A percentile compares a stretch with the other conserved stretches of the same genome.
These are phyloP conservation scores for Daldinia concentrica DNA, from an alignment of 495 filamentous ascomycete genomes.

Conservation along the genomic window DNA sequence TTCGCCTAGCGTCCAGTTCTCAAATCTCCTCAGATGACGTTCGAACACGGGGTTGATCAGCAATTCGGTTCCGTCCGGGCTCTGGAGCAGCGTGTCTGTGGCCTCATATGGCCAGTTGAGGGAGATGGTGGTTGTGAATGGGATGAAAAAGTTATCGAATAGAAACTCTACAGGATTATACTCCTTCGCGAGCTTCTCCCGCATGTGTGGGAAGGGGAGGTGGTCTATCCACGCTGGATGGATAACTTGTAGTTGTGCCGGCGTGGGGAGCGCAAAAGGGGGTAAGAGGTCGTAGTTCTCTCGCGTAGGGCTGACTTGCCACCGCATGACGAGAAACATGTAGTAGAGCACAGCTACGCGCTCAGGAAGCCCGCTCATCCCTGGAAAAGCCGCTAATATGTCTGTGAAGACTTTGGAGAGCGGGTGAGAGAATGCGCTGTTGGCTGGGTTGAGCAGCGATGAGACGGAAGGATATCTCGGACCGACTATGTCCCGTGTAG, in stretches of 20 bases:
- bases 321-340: conserved; percentile 87
- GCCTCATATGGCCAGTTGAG: conserved; percentile 83
- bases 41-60: conserved; percentile 85
- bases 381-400: conserved; percentile 78
- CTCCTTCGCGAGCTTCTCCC: conserved; percentile 64
- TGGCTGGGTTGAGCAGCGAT: conserved; percentile 74
- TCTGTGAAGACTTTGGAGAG: conserved; percentile 85
- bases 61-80: conserved; percentile 65
- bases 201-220: conserved; percentile 77
- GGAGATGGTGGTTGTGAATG: conserved; percentile 74
- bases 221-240: conserved; percentile 85
- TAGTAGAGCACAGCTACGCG: conserved; percentile 79
- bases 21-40: conserved; percentile 69
- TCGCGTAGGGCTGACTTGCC: conserved; percentile 76
- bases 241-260: conserved; percentile 65
- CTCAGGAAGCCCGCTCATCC: conserved; percentile 73
- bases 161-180: conserved; percentile 57
- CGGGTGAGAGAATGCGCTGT: conserved; percentile 69
- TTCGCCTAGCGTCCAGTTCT: conserved; percentile 81
- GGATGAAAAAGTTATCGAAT: conserved; percentile 83
- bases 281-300: conserved; percentile 80
- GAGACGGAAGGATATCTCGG: conserved; percentile 80
- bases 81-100: conserved; percentile 65
- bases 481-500: conserved; percentile 69
- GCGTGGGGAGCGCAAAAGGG: conserved; percentile 68